Base-by-base conservation (phyloP, 345 rosid genomes). In the Gossypium longicalyx region DNA sequence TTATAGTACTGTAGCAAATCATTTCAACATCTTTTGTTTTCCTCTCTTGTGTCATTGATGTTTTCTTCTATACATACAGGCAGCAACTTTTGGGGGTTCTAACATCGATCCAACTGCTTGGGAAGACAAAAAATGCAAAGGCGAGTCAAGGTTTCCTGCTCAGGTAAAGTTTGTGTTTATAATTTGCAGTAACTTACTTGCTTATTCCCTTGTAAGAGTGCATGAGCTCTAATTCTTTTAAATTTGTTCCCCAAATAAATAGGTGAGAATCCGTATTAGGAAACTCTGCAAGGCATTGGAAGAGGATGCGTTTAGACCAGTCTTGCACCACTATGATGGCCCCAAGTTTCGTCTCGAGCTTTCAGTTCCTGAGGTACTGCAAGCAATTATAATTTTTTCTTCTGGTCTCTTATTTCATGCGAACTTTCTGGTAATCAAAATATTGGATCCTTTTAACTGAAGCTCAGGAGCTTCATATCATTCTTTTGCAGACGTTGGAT, bases 121-220 rank as follows among this genome's bases (percentile, higher is more conserved):
- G 99, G 99, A 93, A 84, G 98, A 95, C 85, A 95, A 93, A 75
- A 95, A 95, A 77, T 90, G 94, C 83, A 95, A 95, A 90, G 99
- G 99, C 29, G 98, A 95, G 81, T 93, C 98, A 6, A 89, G 99
- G 83, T 95, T 95, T 71, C 98, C 99, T 76, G 99, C 99, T 77
- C 99, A 95, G 94, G 99, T 95, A 52, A 77, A 58, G 23, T 47
- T 44, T 48, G 19, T 69, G 68, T 25, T 77, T 60, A 2, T 27
- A 69, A 13, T 22, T 51, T 43, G 27, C 29, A 51, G 29, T 27
- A 16, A 19, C 72, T 13, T 44, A 19, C 71, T 13, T 44, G 10
- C 25, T 51, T 27, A 51, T 38, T 11, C 16, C 17, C 47, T 0
- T 49, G 17, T 51, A 45, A 25, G 9, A 12, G 17, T 64, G 43